Evolutionary conservation across 2,329 filamentous ascomycete genomes (phyloP), one percentile per base, ranked within the genome.

Genomic region (Aspergillus jensenii): DNA sequence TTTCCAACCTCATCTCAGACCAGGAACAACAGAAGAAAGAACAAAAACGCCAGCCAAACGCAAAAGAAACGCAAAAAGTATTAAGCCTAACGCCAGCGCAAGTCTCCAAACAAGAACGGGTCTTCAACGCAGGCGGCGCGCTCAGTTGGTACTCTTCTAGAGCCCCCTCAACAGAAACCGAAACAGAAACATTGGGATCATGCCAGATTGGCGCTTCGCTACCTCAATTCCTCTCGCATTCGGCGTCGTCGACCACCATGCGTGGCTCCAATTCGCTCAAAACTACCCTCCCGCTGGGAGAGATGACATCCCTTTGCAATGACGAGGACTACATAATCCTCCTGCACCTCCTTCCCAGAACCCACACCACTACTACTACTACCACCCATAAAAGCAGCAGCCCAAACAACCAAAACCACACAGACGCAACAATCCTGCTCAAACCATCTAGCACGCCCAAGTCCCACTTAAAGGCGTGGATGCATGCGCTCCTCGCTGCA

Each of bases 61-160:
- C 27, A 64, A 54, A 50, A 61, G 51, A 41, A 49, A 52, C 44
- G 8, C 52, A 47, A 9, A 31, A 31, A 31, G 5, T 21, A 33
- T 35, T 27, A 40, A 44, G 65, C 2, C 79, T 90, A 3, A 81
- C 81, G 0, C 92, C 91, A 0, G 75, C 79, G 7, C 79, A 92
- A 63, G 87, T 92, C 1, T 83, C 90, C 0, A 67, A 64, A 21
- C 70, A 75, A 60, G 86, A 88, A 71, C 74, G 77, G 15, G 82
- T 88, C 55, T 87, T 88, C 62, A 84, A 82, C 49, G 76, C 79
- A 48, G 89, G 91, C 71, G 84, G 81, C 17, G 84, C 91, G 21
- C 74, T 97, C n/a, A 77, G 82, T 48, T 82, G 81, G 75, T 73
- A 67, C 37, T 3, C 48, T 23, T 19, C 21, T n/a, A 59, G 66